These are phyloP conservation scores for Leccinum fallax DNA, from an alignment of 1,284 basidiomycete species.

Conservation along the genomic window DNA sequence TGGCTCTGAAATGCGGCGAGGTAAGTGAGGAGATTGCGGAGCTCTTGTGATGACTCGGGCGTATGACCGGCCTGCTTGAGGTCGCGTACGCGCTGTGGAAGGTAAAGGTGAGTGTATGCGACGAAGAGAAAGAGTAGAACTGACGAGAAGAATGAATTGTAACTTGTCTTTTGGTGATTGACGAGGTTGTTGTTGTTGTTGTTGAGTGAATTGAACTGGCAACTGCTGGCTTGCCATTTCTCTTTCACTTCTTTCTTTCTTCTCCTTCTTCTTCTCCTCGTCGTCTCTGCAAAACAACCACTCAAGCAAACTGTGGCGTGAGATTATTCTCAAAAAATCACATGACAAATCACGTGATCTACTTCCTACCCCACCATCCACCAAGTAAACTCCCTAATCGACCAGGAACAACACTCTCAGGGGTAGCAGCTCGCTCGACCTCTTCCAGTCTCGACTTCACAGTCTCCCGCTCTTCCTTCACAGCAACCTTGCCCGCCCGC, in stretches of 20 bases:
- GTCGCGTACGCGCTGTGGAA: conserved; percentile 31
- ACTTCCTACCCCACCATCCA: conserved; percentile 57
- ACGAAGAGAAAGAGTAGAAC: background rate
- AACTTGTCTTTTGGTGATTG: conserved; percentile 29
- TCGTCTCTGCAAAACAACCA: conserved; percentile 22
- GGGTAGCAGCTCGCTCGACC: conserved; percentile 40
- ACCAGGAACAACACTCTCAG: conserved; percentile 38
- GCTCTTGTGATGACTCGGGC: conserved; percentile 33
- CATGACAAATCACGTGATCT: conserved; percentile 14
- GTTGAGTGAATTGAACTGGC: conserved; percentile 31
- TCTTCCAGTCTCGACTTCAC: conserved; percentile 31
- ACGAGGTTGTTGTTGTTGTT: conserved; percentile 24
- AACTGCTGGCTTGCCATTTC: conserved; percentile 35
- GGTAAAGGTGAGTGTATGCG: background rate
- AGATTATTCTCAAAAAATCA: conserved; percentile 14
- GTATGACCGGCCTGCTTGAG: conserved; percentile 37
- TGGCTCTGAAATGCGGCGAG: conserved; percentile 30
- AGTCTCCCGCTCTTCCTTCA: conserved; percentile 27
- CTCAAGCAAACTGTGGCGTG: conserved; percentile 23
- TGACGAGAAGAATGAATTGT: conserved; percentile 27
- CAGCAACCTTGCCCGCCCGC: conserved; percentile 60
- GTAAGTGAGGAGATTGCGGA: conserved; percentile 29
- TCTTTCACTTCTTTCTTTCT: background rate
- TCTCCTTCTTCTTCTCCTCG: background rate
- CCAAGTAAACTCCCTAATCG: conserved; percentile 47